Conservation (phyloP, 2,329 filamentous ascomycete species). For the Acrocalymma vagum region DNA sequence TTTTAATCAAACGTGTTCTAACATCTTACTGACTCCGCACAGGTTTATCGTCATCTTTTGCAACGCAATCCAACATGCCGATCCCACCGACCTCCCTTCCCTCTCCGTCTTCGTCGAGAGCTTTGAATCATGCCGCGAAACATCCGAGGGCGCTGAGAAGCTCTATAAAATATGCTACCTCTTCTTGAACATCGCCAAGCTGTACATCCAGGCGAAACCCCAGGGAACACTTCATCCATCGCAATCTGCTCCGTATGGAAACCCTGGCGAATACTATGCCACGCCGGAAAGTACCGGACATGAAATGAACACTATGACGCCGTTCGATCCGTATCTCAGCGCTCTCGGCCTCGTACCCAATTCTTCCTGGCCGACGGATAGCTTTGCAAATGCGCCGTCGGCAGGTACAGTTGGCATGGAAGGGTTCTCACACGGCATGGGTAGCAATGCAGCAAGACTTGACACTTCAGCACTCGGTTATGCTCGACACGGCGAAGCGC, state of each 20-base stretch:
- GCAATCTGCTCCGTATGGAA: background rate
- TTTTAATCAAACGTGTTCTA: no score
- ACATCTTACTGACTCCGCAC: no score
- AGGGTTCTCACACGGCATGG: background rate
- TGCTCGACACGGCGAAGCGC: conserved; percentile 13
- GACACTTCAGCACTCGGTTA: conserved; percentile 2
- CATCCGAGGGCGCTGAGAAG: conserved; percentile 65
- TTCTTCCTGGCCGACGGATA: conserved; percentile 19
- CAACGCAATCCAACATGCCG: conserved; percentile 59
- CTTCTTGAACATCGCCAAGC: conserved; percentile 65
- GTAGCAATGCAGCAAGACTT: background rate
- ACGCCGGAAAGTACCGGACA: conserved; percentile 2
- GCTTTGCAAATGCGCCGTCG: conserved; percentile 3
- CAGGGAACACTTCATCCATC: conserved; percentile 43
- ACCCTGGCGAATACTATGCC: no score
- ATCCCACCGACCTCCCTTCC: conserved; percentile 59
- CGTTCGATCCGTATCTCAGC: conserved; percentile 68
- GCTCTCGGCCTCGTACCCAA: conserved; percentile 67
- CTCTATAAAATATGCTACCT: conserved; percentile 67
- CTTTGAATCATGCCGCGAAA: conserved; percentile 57
- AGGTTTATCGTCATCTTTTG: conserved; percentile 56
- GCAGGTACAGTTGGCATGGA: conserved; percentile 2
- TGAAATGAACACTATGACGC: conserved; percentile 21
- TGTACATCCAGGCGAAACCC: conserved; percentile 68
- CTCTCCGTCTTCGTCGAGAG: conserved; percentile 65